Base-by-base conservation (phyloP, 352 stramenopile genomes). In the Pythium oligandrum region DNA sequence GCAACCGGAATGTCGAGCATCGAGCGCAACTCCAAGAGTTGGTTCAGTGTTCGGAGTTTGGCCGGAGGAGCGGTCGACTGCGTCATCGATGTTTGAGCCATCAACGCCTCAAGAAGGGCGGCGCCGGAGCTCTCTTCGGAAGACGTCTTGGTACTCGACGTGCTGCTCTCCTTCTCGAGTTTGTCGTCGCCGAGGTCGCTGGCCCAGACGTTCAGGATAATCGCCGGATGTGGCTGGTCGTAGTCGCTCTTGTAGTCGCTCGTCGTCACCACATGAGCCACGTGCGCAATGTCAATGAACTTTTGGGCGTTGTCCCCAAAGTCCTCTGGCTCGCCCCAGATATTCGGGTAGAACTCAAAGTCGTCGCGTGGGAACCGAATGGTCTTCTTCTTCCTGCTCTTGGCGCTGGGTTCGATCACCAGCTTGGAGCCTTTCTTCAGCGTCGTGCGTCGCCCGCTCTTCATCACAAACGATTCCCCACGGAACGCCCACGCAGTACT, bases 271-370 rank as follows among this genome's bases (percentile, higher is more conserved):
- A 82, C 75, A 57, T 92, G 69, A 3, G 81, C 81, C 40, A 92
- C 81, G 51, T 92, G 81, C 30, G 64, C 50, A 51, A 92, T 90
- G 53, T 93, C 82, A 33, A 93, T 74, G 37, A 83, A 75, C 57
- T 70, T 73, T 39, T 42, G 54, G 35, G 60, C 55, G 44, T 54
- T 66, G 69, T 61, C 3, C 62, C 45, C 17, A 57, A 42, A 31
- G 53, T 46, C 7, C 68, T 70, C 2, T 46, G 34, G 6, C 31
- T 54, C 11, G 40, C 44, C 11, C 81, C 81, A 92, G 51, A 92
- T 92, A 73, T 92, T 92, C 39, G 69, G 69, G 67, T 92, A 92
- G 64, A 92, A 92, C 44, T 85, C 81, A 45, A 61, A 83, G 62
- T 89, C 75, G 50, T 92, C 81, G 31, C 48, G 37, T 0, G 67